Evolutionary conservation across 768 basidiomycete genomes (phyloP), one percentile per base, ranked within the genome.

Genomic region (Agrocybe praecox): DNA sequence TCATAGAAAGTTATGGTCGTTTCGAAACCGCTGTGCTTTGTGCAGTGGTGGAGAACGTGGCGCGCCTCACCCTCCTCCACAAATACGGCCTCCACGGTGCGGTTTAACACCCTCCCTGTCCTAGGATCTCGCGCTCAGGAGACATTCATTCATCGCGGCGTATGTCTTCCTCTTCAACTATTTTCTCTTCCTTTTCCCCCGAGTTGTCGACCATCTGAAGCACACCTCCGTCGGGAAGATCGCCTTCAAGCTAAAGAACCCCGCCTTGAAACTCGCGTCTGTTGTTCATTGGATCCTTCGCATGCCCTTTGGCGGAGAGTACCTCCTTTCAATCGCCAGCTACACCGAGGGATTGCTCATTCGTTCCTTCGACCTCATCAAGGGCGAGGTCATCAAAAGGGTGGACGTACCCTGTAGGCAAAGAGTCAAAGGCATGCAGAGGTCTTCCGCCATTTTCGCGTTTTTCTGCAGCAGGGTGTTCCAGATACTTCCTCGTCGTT

Each of bases 11-110:
- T 23, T 52, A 58, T 46, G 57, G 57, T 17, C 52, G 57, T 12
- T 46, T 58, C 34, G 52, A 53, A 23, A 53, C 52, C 21, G 57
- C 57, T 32, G 43, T 58, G 29, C 48, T 58, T 15, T 58, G 48
- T 42, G 57, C 47, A 15, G 44, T 48, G 2, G 57, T 58, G 17
- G 57, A 58, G 48, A 49, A 49, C 43, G 34, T 58, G 47, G 52
- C 57, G 14, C 49, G 34, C n/a, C 47, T 48, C 42, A 33, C 32
- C 21, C 52, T 58, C 29, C 8, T 50, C n/a, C 42, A 48, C 34
- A 32, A 54, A 21, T 48, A 58, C 18, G 57, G 57, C 21, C 48
- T 53, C 21, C 52, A 48, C 7, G 48, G 52, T 5, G 52, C 52
- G 12, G 34, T 58, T 19, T 46, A 53, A 32, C 33, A 58, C 57